These are phyloP conservation scores for Xylaria sp. DNA, from an alignment of 2,329 filamentous ascomycete species.

Conservation along the genomic window DNA sequence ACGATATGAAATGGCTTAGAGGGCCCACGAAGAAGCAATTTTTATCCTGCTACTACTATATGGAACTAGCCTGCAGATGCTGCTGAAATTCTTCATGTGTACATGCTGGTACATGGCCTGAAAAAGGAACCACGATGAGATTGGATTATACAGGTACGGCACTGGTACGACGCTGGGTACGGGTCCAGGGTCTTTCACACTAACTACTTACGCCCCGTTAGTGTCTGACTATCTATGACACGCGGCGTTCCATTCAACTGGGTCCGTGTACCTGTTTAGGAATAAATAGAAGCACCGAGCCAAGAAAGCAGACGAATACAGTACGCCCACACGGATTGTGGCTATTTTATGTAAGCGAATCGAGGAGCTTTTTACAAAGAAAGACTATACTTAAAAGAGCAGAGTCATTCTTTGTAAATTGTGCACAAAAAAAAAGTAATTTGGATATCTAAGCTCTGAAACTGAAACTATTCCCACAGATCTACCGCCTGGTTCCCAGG, in stretches of 20 bases:
- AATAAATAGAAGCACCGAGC: background rate
- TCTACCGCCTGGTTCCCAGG: background rate
- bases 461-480: conserved; percentile 8
- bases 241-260: conserved; percentile 33
- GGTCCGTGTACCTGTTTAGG: conserved; percentile 9
- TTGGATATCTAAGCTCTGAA: background rate
- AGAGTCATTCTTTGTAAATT: background rate
- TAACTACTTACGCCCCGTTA: conserved; percentile 17
- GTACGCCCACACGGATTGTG: background rate
- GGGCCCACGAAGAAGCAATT: conserved; percentile 3
- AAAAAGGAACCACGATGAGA: conserved; percentile 1
- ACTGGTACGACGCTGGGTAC: conserved; percentile 3
- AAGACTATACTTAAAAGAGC: background rate
- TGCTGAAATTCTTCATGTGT: background rate
- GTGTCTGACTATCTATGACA: conserved; percentile 18
- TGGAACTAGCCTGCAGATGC: background rate
- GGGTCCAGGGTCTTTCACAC: conserved; percentile 1
- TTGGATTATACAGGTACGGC: background rate
- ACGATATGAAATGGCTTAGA: background rate
- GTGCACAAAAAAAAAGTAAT: conserved; percentile 3
- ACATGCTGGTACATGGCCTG: conserved; percentile 20
- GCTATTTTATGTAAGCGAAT: background rate
- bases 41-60: background rate
- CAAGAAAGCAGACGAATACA: background rate
- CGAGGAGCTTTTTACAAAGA: background rate